phyloP scores from a whole-genome alignment of 306 rosid species.

The Herpetospermum pedunculosum region DNA sequence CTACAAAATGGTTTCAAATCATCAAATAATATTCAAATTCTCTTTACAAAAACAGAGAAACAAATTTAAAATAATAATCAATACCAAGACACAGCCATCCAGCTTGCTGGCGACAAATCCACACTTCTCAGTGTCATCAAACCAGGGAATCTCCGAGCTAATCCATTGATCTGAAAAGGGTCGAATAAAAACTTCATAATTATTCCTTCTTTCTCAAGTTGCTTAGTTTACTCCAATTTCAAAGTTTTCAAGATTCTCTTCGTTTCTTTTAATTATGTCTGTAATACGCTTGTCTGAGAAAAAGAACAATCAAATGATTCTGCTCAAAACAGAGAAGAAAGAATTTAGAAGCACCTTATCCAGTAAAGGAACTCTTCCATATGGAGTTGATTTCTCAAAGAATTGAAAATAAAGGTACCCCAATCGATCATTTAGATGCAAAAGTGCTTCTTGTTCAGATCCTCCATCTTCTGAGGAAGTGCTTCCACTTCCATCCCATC shows the following conservation, averaged over 20 bases:
- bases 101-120: constrained; percentile 97
- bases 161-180: constrained; percentile 47
- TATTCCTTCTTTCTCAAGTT: background rate
- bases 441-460: constrained; percentile 44
- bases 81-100: constrained; percentile 99
- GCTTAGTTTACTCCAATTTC: background rate
- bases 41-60: background rate
- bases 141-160: constrained; percentile 75
- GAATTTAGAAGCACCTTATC: constrained; percentile 51
- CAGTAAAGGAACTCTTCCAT: constrained; percentile 88
- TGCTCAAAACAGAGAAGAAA: background rate
- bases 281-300: background rate
- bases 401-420: constrained; percentile 66
- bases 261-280: background rate
- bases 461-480: constrained; percentile 88
- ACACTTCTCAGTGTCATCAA: constrained; percentile 86
- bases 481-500: constrained; percentile 70
- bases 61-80: background rate
- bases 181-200: background rate
- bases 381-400: constrained; percentile 90
- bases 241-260: background rate
- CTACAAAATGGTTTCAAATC: constrained; percentile 25
- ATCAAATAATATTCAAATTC: background rate
- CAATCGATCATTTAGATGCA: constrained; percentile 52
- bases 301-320: background rate